Percentiles rank a stretch among this genome's conserved stretches.
Evolutionary conservation across 129 eudicot genomes (phyloP).

Genomic region (Lonicera japonica): DNA sequence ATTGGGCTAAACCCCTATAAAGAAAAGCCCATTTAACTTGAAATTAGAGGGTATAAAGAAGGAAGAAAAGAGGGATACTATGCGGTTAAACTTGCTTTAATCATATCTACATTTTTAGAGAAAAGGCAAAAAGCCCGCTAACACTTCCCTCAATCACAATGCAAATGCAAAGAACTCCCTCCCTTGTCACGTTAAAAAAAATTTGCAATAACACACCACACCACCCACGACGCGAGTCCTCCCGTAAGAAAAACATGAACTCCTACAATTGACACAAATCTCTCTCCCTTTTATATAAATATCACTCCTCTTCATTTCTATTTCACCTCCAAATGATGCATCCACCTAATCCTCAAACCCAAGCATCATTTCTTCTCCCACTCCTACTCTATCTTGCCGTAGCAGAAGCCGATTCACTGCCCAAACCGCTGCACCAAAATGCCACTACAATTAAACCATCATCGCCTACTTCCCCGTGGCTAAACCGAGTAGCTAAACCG

Average conservation of each 20-base stretch:
- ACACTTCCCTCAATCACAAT: constrained; percentile 7
- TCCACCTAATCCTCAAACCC: constrained; percentile 6
- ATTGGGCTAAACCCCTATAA: too few relatives aligned
- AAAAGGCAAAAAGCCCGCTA: constrained; percentile 6
- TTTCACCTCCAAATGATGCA: constrained; percentile 34
- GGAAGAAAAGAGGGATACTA: constrained; percentile 11
- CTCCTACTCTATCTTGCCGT: constrained; percentile 10
- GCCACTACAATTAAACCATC: constrained; percentile 12
- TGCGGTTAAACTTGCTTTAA: constrained; percentile 31
- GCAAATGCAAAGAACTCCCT: too few relatives aligned
- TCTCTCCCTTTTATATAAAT: constrained; percentile 28
- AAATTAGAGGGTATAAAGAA: too few relatives aligned
- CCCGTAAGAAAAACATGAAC: constrained; percentile 43
- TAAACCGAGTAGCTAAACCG: constrained; percentile 24
- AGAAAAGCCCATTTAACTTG: too few relatives aligned
- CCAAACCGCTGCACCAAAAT: constrained; percentile 18
- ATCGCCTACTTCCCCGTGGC: constrained; percentile 43
- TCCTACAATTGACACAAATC: constrained; percentile 1
- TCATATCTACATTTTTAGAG: constrained; percentile 10
- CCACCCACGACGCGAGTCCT: constrained; percentile 21
- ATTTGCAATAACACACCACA: constrained; percentile 17
- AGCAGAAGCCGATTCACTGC: constrained; percentile 16
- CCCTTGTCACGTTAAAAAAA: too few relatives aligned
- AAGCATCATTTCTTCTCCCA: background rate
- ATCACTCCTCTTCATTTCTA: background rate